Evolutionary conservation across 352 stramenopile species (phyloP).

Genomic region (Pythium rhizo-oryzae): DNA sequence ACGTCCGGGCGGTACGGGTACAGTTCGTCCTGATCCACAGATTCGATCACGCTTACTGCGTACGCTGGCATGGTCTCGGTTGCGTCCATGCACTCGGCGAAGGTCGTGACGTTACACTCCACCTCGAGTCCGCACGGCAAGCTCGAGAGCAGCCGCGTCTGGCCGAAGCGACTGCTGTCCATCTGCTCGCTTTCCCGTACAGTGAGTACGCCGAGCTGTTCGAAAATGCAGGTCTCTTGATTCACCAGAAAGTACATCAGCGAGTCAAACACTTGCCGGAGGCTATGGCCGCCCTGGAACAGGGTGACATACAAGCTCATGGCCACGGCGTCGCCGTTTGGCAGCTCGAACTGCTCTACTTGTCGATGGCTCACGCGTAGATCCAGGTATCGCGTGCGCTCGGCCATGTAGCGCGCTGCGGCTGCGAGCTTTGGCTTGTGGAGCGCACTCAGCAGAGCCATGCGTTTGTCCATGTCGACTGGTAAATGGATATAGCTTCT

Average conservation of each 20-base stretch:
- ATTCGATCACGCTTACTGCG: constrained; percentile 43
- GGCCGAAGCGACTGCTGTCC: background rate
- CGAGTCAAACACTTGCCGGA: constrained; percentile 20
- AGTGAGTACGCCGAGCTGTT: constrained; percentile 15
- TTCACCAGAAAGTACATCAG: constrained; percentile 10
- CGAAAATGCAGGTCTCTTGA: constrained; percentile 19
- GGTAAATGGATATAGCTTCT: constrained; percentile 22
- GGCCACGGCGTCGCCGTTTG: background rate
- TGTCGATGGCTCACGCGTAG: constrained; percentile 20
- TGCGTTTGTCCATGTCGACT: background rate
- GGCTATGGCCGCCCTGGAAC: constrained; percentile 13
- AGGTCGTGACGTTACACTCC: constrained; percentile 49
- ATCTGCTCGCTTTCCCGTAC: constrained; percentile 16
- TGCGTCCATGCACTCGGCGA: constrained; percentile 32
- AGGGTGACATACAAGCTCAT: constrained; percentile 2
- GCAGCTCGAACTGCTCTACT: constrained; percentile 8
- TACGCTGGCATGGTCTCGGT: constrained; percentile 28
- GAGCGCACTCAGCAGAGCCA: background rate
- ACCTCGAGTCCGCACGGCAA: constrained; percentile 25
- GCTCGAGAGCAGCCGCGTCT: constrained; percentile 2
- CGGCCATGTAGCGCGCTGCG: constrained; percentile 9
- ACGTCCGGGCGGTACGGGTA: constrained; percentile 44
- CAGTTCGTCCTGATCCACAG: constrained; percentile 41
- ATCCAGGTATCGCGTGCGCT: constrained; percentile 21
- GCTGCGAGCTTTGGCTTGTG: constrained; percentile 2